Evolutionary conservation across 148 eudicot genomes (phyloP).

Genomic region (Camellia lanceoleosa): DNA sequence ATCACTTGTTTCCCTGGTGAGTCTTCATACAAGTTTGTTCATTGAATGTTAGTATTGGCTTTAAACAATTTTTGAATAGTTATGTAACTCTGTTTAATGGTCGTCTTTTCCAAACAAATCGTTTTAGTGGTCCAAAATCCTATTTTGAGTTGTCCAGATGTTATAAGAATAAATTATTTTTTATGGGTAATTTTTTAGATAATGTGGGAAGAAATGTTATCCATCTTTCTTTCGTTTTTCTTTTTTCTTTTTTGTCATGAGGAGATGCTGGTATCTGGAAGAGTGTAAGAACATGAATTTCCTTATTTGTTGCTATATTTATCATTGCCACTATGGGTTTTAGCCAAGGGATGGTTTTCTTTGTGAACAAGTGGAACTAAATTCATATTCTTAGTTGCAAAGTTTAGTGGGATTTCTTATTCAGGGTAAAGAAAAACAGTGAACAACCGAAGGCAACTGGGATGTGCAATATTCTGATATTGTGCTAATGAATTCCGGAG

Average conservation of each 20-base stretch:
- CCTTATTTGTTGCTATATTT: background rate
- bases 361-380: background rate
- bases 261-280: background rate
- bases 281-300: background rate
- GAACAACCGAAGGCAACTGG: background rate
- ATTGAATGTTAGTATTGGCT: background rate
- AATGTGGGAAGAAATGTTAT: background rate
- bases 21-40: slow-evolving; percentile 19
- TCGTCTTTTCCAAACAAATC: background rate
- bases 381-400: background rate
- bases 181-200: background rate
- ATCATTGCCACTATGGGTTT: background rate
- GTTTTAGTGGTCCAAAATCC: background rate
- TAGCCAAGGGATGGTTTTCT: background rate
- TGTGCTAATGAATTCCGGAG: slow-evolving; percentile 5
- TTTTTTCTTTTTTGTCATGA: background rate
- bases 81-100: background rate
- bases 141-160: background rate
- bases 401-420: background rate
- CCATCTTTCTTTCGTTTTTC: background rate
- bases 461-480: background rate
- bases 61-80: background rate
- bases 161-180: background rate
- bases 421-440: background rate
- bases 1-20: slow-evolving; percentile 89